Evolutionary conservation across 331 rosid species (phyloP).

Genomic region (Pyracantha coccinea): DNA sequence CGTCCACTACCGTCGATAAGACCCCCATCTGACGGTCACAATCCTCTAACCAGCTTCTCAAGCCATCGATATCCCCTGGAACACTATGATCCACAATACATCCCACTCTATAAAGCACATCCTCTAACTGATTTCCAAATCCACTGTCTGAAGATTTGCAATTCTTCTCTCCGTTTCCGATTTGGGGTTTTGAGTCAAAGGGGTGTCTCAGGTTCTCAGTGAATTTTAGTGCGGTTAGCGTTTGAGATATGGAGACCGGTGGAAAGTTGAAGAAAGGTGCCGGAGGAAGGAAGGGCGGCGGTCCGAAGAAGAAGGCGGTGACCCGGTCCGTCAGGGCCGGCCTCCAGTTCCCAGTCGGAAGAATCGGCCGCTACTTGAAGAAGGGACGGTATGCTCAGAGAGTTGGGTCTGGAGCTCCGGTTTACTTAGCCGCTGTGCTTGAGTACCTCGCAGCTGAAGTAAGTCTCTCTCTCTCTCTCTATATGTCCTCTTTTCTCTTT

Average conservation of each 20-base stretch:
- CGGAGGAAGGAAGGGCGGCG: conserved; percentile 55
- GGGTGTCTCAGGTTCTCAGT: background rate
- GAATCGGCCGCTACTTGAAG: conserved; percentile 65
- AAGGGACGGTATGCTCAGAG: conserved; percentile 56
- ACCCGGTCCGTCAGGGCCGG: conserved; percentile 61
- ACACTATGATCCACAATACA: background rate
- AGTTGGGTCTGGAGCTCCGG: conserved; percentile 66
- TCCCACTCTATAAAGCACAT: conserved; percentile 20
- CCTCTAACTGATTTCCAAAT: background rate
- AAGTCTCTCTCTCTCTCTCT: background rate
- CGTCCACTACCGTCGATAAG: conserved; percentile 9
- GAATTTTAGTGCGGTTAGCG: background rate
- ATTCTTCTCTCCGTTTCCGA: background rate
- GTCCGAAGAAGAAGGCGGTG: conserved; percentile 64
- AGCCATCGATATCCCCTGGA: background rate
- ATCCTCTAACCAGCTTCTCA: too few relatives aligned
- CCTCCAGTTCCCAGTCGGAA: conserved; percentile 70
- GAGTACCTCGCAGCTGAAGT: conserved; percentile 76
- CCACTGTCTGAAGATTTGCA: background rate
- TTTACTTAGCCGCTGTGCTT: conserved; percentile 65
- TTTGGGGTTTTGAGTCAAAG: background rate
- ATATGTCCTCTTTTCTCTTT: too few relatives aligned
- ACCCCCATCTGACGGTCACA: conserved; percentile 16
- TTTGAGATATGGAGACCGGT: conserved; percentile 29
- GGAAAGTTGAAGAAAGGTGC: conserved; percentile 56